Conservation (phyloP, 192 early-diverging fungal species). For the Coemansia sp. region DNA sequence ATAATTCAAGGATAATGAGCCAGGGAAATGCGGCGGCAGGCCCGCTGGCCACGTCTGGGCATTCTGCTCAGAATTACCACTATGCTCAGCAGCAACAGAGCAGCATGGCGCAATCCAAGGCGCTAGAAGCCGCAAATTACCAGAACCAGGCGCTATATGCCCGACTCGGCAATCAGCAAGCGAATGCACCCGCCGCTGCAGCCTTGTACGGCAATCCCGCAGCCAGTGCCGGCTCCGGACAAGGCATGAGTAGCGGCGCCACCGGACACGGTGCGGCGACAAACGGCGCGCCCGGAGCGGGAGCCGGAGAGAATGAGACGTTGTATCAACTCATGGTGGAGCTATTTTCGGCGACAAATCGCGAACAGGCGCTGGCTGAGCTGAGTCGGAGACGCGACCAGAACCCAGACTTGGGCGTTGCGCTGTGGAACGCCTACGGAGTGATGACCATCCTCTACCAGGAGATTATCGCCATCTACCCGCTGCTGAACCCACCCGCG, state of each 20-base stretch:
- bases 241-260: neutral
- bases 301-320: conserved; percentile 67
- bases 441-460: conserved; percentile 95
- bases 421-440: conserved; percentile 98
- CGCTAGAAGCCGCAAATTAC: conserved; percentile 28
- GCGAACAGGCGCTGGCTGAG: conserved; percentile 94
- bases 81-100: conserved; percentile 35
- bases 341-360: conserved; percentile 69
- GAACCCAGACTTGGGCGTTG: conserved; percentile 93
- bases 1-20: conserved; percentile 41
- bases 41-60: conserved; percentile 9
- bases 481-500: conserved; percentile 82
- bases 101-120: conserved; percentile 28
- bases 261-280: conserved; percentile 6
- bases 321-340: conserved; percentile 89
- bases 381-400: conserved; percentile 93
- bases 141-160: conserved; percentile 44
- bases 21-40: conserved; percentile 18
- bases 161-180: conserved; percentile 17
- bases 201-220: conserved; percentile 11
- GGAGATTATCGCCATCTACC: conserved; percentile 97
- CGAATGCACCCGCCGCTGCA: conserved; percentile 1
- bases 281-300: neutral
- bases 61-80: conserved; percentile 26
- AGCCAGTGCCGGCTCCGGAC: neutral